Base-by-base conservation (phyloP, 495 filamentous ascomycete genomes). In the Chaetomidium leptoderma region DNA sequence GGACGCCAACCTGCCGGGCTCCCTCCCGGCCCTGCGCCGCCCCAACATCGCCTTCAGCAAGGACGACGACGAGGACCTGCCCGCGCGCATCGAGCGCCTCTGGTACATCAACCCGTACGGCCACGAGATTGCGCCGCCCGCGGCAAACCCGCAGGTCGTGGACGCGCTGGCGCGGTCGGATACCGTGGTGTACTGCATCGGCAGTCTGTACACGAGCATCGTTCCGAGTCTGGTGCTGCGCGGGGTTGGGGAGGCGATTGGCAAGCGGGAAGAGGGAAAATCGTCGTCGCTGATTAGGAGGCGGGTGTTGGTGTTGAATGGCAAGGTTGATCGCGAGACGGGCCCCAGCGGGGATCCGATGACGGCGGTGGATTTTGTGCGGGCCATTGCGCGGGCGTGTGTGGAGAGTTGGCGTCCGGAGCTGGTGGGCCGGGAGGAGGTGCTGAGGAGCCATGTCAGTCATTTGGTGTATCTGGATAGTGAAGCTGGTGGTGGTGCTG, bases 81-180 rank as follows among this genome's bases (percentile, higher is more conserved):
- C 87, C 0, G 80, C 86, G 7, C 82, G 87, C 36, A 96, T 97
- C 61, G 74, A 82, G 62, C 79, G 92, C 7, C 80, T 97, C 60
- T 97, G 89, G 90, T 97, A 97, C 74, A 97, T 97, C 72, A 97
- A 96, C 70, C 91, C 91, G 1, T 97, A 96, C 73, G 92, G 92
- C 26, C 81, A 83, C 63, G 91, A 96, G 71, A 96, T 97, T 67
- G 80, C 85, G 24, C n/a, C n/a, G n/a, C 88, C 89, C 0, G 72
- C 82, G 0, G 86, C 89, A 2, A 97, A 95, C 65, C 86, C 89
- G 0, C 84, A 88, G 24, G 90, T 92, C 0, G 61, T 96, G 3
- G 77, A 80, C 9, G 83, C 87, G 26, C 66, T 97, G 0, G 67
- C 75, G 14, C 68, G 70, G 30, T 81, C 88, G 0, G 76, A 82